phyloP scores from a whole-genome alignment of 306 rosid genomes.

The Urtica urens region DNA sequence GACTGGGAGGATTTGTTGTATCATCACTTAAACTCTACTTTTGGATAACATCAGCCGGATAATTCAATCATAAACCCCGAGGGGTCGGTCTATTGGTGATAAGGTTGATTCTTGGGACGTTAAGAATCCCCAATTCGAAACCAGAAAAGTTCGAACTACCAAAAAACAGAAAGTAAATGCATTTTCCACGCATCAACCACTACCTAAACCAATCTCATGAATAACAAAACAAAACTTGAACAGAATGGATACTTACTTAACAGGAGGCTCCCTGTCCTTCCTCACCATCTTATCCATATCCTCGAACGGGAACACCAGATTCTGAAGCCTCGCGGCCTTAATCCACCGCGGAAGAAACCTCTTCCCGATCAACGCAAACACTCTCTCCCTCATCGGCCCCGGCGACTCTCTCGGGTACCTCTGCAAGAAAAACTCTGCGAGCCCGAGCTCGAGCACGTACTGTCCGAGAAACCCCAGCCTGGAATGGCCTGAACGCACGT shows the following conservation, averaged over 20 bases:
- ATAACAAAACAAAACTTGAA: neutral
- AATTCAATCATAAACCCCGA: too few relatives aligned
- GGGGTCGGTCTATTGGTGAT: too few relatives aligned
- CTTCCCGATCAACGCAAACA: slow-evolving; percentile 76
- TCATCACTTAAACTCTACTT: too few relatives aligned
- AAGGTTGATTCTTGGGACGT: too few relatives aligned
- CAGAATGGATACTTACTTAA: slow-evolving; percentile 48
- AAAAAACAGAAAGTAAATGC: too few relatives aligned
- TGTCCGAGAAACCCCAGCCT: slow-evolving; percentile 79
- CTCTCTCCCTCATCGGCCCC: slow-evolving; percentile 97
- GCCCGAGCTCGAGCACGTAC: slow-evolving; percentile 66
- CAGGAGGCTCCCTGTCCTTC: slow-evolving; percentile 81
- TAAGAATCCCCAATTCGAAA: too few relatives aligned
- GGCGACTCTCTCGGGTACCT: slow-evolving; percentile 95
- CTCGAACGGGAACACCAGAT: slow-evolving; percentile 73
- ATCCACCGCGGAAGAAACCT: slow-evolving; percentile 68
- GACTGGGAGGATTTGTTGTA: too few relatives aligned
- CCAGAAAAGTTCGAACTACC: too few relatives aligned
- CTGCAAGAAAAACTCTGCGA: slow-evolving; percentile 78
- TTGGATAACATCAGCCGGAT: too few relatives aligned
- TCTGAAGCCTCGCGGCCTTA: slow-evolving; percentile 91
- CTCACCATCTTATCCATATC: slow-evolving; percentile 62
- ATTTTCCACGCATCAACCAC: neutral
- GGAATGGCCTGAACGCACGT: slow-evolving; percentile 73
- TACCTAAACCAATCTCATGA: neutral